Base-by-base conservation (phyloP, 495 filamentous ascomycete species). In the Pyronema omphalodes region DNA sequence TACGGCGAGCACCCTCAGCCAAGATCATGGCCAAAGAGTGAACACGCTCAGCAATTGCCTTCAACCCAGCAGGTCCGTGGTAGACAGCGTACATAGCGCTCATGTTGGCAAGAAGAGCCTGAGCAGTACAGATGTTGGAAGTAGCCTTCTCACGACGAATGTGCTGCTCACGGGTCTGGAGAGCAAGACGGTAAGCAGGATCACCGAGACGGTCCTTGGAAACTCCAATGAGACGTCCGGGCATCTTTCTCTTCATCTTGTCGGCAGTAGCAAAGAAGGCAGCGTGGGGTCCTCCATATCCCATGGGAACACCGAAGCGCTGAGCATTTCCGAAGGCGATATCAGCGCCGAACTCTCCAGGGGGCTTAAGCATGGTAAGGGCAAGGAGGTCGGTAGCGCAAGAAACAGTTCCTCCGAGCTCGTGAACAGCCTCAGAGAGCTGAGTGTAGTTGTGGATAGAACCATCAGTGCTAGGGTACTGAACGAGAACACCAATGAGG, bases 81-180 rank as follows among this genome's bases (percentile, higher is more conserved):
- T 96, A 98, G 37, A 96, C 77, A n/a, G 88, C 91, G 67, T 95
- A 98, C 70, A 98, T 84, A 49, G 91, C 86, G 60, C 80, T 93
- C 86, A 96, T 95, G 67, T 98, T 98, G 15, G 91, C 91, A 35
- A 96, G 74, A 14, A 98, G 68, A 7, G 91, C 91, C 67, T 98
- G 91, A 6, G 91, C 91, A 17, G 91, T 98, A 69, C 91, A 98
- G 55, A 98, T 93, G 68, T 98, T 98, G 73, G 88, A 94, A 6
- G 91, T 98, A 1, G 91, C 91, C 76, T 98, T 98, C 68, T 98
- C 91, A 62, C 91, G 77, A 60, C 91, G 76, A 67, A 98, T 98
- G 65, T 98, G 91, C 68, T 98, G 91, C 70, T 98, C 91, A 64
- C 91, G 73, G 9, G 91, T 98, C 70, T 98, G 91, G 44, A 98